phyloP scores from a whole-genome alignment of 1,284 basidiomycete genomes.

The Puccinia coronata region DNA sequence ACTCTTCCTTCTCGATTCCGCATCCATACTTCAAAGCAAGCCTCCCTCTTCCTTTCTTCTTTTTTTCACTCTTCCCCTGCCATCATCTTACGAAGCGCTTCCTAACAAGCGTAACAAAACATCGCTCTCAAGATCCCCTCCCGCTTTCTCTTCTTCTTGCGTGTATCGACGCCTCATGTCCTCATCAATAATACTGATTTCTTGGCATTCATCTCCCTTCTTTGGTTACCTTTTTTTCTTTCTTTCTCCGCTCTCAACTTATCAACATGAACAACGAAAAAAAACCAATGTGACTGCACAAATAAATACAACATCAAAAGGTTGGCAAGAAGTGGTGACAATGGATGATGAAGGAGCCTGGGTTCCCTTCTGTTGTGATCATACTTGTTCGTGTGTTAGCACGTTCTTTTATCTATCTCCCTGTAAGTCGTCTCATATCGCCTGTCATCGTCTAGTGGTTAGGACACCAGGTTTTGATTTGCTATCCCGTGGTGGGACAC shows the following conservation, averaged over 20 bases:
- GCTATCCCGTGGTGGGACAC: neutral
- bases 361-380: too few relatives aligned
- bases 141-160: too few relatives aligned
- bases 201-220: neutral
- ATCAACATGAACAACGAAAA: too few relatives aligned
- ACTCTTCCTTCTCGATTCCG: neutral
- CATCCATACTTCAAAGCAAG: neutral
- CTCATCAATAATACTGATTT: neutral
- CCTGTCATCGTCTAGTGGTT: conserved; percentile 50
- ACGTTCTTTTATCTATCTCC: neutral
- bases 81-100: too few relatives aligned
- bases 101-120: too few relatives aligned
- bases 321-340: conserved; percentile 8
- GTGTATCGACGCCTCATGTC: too few relatives aligned
- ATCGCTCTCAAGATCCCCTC: too few relatives aligned
- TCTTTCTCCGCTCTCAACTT: too few relatives aligned
- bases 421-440: too few relatives aligned
- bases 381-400: neutral
- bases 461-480: conserved; percentile 49
- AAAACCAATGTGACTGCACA: neutral
- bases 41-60: neutral
- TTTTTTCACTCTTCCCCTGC: neutral
- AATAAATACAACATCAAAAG: too few relatives aligned
- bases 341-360: neutral
- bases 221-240: neutral